A percentile compares a stretch with the other conserved stretches of the same genome.
Conservation (phyloP, 257 asterid genomes). For the Solanum verrucosum region DNA sequence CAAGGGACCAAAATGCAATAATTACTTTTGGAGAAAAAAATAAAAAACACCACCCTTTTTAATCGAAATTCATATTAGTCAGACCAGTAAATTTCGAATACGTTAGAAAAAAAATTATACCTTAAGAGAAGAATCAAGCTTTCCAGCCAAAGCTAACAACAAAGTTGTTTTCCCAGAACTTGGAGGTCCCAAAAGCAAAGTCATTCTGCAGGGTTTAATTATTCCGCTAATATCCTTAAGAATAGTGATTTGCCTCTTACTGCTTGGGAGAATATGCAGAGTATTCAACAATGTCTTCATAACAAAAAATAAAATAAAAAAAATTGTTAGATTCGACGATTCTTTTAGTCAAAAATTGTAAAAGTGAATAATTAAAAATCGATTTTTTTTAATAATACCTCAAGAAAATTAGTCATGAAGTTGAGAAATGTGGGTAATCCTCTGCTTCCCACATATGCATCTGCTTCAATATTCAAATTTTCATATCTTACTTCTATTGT, state of each 20-base stretch:
- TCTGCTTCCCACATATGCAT: slow-evolving; percentile 43
- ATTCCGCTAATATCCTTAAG: slow-evolving; percentile 53
- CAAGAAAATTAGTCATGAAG: slow-evolving; percentile 33
- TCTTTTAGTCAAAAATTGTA: not conserved
- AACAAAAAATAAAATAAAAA: not conserved
- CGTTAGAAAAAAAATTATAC: slow-evolving; percentile 7
- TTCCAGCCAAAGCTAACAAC: slow-evolving; percentile 62
- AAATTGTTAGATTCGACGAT: not conserved
- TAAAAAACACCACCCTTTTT: not conserved
- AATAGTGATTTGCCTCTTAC: slow-evolving; percentile 38
- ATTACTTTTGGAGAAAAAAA: not conserved
- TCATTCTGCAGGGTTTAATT: slow-evolving; percentile 58
- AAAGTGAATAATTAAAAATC: not conserved
- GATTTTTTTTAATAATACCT: slow-evolving; percentile 25
- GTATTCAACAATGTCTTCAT: slow-evolving; percentile 3
- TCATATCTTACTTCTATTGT: slow-evolving; percentile 66
- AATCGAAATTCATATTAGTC: not conserved
- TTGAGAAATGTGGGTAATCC: slow-evolving; percentile 45
- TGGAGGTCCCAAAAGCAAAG: slow-evolving; percentile 72
- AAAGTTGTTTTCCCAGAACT: slow-evolving; percentile 68
- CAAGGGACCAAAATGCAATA: not conserved
- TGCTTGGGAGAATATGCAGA: slow-evolving; percentile 35
- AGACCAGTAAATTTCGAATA: not conserved
- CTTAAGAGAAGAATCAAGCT: slow-evolving; percentile 42
- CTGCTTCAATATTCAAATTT: slow-evolving; percentile 47